Evolutionary conservation across 352 stramenopile genomes (phyloP).

Genomic region (Phytophthora crassamura): DNA sequence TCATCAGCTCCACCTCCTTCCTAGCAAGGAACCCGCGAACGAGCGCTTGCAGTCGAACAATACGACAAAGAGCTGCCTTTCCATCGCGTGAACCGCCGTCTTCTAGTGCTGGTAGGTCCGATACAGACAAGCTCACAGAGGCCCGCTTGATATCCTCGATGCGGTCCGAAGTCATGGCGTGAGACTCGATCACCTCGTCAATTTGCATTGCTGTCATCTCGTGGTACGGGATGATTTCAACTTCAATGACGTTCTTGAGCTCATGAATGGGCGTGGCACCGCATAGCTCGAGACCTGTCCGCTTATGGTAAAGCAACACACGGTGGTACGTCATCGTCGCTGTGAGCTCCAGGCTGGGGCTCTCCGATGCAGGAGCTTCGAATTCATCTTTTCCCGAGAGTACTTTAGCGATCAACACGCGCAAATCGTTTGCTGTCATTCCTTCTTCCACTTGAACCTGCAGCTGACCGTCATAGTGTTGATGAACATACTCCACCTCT

Average conservation of each 20-base stretch:
- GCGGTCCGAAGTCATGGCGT: conserved; percentile 36
- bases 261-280: conserved; percentile 30
- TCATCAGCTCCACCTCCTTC: conserved; percentile 44
- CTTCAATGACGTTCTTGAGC: conserved; percentile 33
- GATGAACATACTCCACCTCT: conserved; percentile 31
- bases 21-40: conserved; percentile 56
- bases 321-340: conserved; percentile 42
- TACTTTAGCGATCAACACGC: conserved; percentile 47
- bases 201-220: conserved; percentile 34
- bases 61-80: conserved; percentile 12
- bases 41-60: conserved; percentile 53
- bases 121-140: conserved; percentile 33
- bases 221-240: conserved; percentile 43
- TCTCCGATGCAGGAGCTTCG: not conserved
- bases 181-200: conserved; percentile 41
- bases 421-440: conserved; percentile 74
- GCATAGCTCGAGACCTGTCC: conserved; percentile 30
- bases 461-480: conserved; percentile 21
- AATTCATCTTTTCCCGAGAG: conserved; percentile 42
- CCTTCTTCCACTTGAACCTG: conserved; percentile 48
- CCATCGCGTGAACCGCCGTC: not conserved
- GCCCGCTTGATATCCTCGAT: conserved; percentile 43
- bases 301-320: conserved; percentile 39
- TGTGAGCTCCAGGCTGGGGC: conserved; percentile 1
- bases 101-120: conserved; percentile 3